Evolutionary conservation across 192 early-diverging fungal species (phyloP), one percentile per base, ranked within the genome.

Genomic region (Chytriomyces sp.): DNA sequence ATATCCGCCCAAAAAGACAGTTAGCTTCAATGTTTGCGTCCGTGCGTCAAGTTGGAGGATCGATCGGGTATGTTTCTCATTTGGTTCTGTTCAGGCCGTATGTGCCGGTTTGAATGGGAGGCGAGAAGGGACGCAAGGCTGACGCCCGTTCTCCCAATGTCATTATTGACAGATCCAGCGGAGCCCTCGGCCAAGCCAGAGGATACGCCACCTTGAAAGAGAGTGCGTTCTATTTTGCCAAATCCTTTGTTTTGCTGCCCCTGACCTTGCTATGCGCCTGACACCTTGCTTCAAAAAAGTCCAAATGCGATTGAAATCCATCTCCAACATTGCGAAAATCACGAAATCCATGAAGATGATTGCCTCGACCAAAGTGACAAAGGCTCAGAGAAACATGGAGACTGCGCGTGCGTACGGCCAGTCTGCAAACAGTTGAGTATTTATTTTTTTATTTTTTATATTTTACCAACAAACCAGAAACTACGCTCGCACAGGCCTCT

Each of bases 321-420:
- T 99, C 72, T 90, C 92, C 76, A 98, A 96, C 91, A 99, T 98
- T 88, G 94, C 92, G 80, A 99, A 99, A 89, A 98, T 99, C 83
- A 99, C 97, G 66, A 96, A 97, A 86, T 98, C 96, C 60, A 99
- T 99, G 96, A 99, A 99, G 91, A 97, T 99, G 95, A 99, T 99
- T 97, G 96, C 97, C 57, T 97, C 97, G 50, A 99, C 96, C 85
- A 99, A 99, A 90, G 94, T 97, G 80, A 82, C 88, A 35, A 93
- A 91, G 85, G 93, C 96, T 45, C 93, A 96, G 88, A 89, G 91
- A 69, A 87, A 85, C 78, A 97, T 97, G 95, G 92, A 94, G 81
- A 82, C 86, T 69, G 96, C 95, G 44, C 93, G 94, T 68, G 80
- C 82, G 49, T 97, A 93, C 77, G 92, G 92, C 64, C 20, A 73